These are phyloP conservation scores for Datisca glomerata DNA, from an alignment of 306 rosid genomes.

Conservation along the genomic window DNA sequence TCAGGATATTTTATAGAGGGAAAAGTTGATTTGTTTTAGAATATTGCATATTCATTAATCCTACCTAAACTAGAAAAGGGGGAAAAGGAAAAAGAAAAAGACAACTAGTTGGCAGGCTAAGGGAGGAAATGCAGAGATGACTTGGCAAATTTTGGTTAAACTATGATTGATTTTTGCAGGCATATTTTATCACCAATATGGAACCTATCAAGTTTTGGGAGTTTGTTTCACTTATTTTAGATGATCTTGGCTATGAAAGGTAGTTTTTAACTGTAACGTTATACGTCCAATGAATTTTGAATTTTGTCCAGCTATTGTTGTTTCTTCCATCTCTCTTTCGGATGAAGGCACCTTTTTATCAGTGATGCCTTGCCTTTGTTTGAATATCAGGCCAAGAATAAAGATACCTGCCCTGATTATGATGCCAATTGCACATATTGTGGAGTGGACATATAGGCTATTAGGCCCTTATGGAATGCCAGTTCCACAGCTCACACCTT, in stretches of 20 bases:
- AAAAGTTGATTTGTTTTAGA: too few species aligned
- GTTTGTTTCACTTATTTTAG: slow-evolving; percentile 64
- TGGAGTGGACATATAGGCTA: slow-evolving; percentile 65
- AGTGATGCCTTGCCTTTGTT: slow-evolving; percentile 18
- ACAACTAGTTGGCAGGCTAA: too few species aligned
- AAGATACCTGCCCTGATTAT: slow-evolving; percentile 62
- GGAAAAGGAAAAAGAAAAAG: too few species aligned
- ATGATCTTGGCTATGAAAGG: slow-evolving; percentile 92
- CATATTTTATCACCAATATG: slow-evolving; percentile 89
- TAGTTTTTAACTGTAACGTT: slow-evolving; percentile 19
- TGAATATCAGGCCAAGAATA: slow-evolving; percentile 76
- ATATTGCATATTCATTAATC: too few species aligned
- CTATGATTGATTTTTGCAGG: slow-evolving; percentile 40
- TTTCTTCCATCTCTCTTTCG: slow-evolving; percentile 7
- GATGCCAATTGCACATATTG: slow-evolving; percentile 88
- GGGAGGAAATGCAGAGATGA: too few species aligned
- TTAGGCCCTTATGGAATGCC: slow-evolving; percentile 94
- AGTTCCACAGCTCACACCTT: slow-evolving; percentile 94
- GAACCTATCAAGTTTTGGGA: slow-evolving; percentile 94
- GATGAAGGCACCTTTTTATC: not conserved
- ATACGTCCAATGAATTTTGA: slow-evolving; percentile 17
- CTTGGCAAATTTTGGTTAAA: slow-evolving; percentile 16
- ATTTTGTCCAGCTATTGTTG: not conserved
- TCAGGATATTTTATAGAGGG: too few species aligned
- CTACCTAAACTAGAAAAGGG: too few species aligned